Conservation (phyloP, 805 yeast species). For the Wickerhamomyces bisporus region DNA sequence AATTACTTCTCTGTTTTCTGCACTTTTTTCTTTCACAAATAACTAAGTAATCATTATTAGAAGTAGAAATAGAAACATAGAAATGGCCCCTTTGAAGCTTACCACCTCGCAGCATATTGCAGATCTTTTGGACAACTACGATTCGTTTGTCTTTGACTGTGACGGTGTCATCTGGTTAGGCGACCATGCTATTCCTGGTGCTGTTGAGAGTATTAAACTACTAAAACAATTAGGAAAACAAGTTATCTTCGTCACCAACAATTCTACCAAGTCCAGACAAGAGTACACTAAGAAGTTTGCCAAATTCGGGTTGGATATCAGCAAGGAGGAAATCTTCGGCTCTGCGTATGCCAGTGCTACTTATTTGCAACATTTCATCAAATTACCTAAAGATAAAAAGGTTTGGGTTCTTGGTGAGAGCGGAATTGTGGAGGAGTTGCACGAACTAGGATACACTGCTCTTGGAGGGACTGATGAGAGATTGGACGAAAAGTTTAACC, state of each 20-base stretch:
- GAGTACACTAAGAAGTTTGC: slow-evolving; percentile 74
- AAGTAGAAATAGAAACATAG: too few species aligned
- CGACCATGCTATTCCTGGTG: slow-evolving; percentile 68
- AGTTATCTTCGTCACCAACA: slow-evolving; percentile 88
- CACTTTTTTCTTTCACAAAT: too few species aligned
- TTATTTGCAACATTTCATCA: slow-evolving; percentile 69
- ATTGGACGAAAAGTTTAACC: slow-evolving; percentile 48
- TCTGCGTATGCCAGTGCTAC: slow-evolving; percentile 90
- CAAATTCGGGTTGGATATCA: slow-evolving; percentile 41
- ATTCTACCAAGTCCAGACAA: slow-evolving; percentile 83
- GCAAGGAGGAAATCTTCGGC: slow-evolving; percentile 74
- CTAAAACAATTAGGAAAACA: slow-evolving; percentile 54
- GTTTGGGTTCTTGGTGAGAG: slow-evolving; percentile 86
- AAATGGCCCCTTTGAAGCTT: slow-evolving; percentile 39
- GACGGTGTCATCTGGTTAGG: slow-evolving; percentile 98
- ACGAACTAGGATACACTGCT: slow-evolving; percentile 65
- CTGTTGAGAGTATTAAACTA: slow-evolving; percentile 66
- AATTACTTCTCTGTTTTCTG: too few species aligned
- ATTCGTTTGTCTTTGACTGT: slow-evolving; percentile 90
- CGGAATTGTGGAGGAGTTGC: slow-evolving; percentile 80
- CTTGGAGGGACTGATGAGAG: slow-evolving; percentile 80
- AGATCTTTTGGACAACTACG: slow-evolving; percentile 57
- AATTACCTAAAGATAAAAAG: slow-evolving; percentile 70
- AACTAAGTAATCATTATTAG: too few species aligned
- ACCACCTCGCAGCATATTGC: slow-evolving; percentile 42